Evolutionary conservation across 257 asterid species (phyloP).

Genomic region (Solanum peruvianum): DNA sequence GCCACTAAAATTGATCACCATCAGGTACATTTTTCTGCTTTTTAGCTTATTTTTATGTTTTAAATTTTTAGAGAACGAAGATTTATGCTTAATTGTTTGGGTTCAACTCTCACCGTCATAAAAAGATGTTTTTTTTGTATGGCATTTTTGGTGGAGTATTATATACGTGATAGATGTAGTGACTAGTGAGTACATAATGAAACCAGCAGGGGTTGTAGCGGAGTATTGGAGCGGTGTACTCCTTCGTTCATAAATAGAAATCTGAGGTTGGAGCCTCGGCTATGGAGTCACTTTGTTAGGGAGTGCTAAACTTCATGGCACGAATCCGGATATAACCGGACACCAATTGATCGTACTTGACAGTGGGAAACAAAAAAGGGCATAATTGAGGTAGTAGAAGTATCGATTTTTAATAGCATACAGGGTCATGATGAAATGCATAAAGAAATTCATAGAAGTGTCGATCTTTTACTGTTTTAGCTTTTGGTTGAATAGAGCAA

Average conservation of each 20-base stretch:
- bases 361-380: not conserved
- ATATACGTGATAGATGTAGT: not conserved
- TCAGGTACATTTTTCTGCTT: constrained; percentile 26
- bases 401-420: not conserved
- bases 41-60: not conserved
- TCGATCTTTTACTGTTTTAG: not conserved
- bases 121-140: not conserved
- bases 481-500: not conserved
- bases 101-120: not conserved
- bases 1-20: constrained; percentile 76
- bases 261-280: not conserved
- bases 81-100: not conserved
- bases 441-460: not conserved
- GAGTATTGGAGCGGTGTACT: not conserved
- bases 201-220: not conserved
- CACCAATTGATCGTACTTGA: not conserved
- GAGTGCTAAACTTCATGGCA: not conserved
- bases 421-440: not conserved
- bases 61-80: not conserved
- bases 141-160: not conserved
- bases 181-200: not conserved
- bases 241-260: not conserved
- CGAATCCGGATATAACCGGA: not conserved
- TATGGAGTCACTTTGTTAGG: not conserved
- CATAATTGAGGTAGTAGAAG: not conserved